These are phyloP conservation scores for Taiwanofungus camphoratus DNA, from an alignment of 1,284 basidiomycete genomes.

Conservation along the genomic window DNA sequence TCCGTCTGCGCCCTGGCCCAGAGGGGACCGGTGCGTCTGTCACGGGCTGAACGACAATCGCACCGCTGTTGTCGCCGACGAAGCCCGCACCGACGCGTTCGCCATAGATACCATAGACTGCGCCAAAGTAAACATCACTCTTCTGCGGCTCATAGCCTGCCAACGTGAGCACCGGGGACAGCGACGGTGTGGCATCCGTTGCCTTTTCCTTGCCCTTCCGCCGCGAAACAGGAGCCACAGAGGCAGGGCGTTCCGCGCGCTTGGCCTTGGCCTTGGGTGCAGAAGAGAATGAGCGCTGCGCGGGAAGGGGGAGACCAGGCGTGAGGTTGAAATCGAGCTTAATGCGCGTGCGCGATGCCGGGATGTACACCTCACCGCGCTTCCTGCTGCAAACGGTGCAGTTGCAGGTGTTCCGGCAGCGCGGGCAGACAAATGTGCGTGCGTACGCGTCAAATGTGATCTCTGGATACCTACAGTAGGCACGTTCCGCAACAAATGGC, in stretches of 20 bases:
- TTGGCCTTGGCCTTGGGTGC: too few relatives aligned
- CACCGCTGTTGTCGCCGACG: slow-evolving; percentile 13
- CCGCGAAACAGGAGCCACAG: too few relatives aligned
- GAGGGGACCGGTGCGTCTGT: background rate
- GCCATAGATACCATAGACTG: slow-evolving; percentile 17
- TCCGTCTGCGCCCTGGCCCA: background rate
- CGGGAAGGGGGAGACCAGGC: background rate
- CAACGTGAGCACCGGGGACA: background rate
- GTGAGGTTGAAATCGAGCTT: background rate
- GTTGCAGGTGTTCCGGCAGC: slow-evolving; percentile 21
- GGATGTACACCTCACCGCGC: slow-evolving; percentile 23
- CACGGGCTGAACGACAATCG: slow-evolving; percentile 6
- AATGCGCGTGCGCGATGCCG: slow-evolving; percentile 11
- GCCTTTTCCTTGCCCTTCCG: background rate
- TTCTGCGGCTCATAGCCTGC: background rate
- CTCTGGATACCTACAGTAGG: slow-evolving; percentile 18
- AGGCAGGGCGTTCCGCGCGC: too few relatives aligned
- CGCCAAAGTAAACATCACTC: slow-evolving; percentile 15
- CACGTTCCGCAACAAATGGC: background rate
- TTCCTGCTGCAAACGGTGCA: slow-evolving; percentile 21
- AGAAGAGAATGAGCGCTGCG: too few relatives aligned
- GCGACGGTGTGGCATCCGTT: background rate
- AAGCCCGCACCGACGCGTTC: slow-evolving; percentile 19
- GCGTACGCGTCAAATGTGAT: slow-evolving; percentile 20
- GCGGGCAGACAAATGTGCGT: slow-evolving; percentile 21